Percentiles rank a stretch among this genome's conserved stretches.
Conservation (phyloP, 306 rosid species). For the Ochetophila trinervis region DNA sequence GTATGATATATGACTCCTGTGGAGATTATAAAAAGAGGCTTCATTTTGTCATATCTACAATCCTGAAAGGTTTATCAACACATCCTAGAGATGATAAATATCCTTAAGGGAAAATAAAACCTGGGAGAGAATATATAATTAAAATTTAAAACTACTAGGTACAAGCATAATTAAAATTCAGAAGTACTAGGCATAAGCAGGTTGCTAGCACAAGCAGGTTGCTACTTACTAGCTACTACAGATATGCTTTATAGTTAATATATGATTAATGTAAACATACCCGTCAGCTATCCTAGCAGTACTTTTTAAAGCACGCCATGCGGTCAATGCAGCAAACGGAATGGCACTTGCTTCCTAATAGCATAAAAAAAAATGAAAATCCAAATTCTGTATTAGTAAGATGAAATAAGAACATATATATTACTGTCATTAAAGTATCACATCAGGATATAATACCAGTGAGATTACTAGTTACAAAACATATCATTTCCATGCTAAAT, state of each 20-base stretch:
- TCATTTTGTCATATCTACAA: neutral
- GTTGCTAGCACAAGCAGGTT: neutral
- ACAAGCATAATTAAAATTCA: too few species aligned
- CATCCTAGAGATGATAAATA: neutral
- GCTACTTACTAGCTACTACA: neutral
- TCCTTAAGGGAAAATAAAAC: neutral
- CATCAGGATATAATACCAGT: neutral
- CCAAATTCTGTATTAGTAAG: constrained; percentile 6
- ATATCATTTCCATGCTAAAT: neutral
- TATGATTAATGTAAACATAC: constrained; percentile 41
- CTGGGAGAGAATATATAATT: neutral
- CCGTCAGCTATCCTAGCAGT: constrained; percentile 89
- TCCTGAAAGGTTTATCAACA: neutral
- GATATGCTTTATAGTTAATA: neutral
- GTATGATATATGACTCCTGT: too few species aligned
- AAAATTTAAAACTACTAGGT: neutral
- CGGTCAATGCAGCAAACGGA: constrained; percentile 98
- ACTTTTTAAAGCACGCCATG: constrained; percentile 91
- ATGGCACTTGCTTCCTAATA: constrained; percentile 86
- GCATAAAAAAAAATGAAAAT: neutral
- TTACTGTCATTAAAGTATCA: neutral
- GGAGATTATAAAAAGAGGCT: neutral
- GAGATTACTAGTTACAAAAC: constrained; percentile 2
- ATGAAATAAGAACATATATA: neutral
- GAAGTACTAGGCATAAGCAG: too few species aligned